Base-by-base conservation (phyloP, 73 alveolate species). In the Urostyla sp. region DNA sequence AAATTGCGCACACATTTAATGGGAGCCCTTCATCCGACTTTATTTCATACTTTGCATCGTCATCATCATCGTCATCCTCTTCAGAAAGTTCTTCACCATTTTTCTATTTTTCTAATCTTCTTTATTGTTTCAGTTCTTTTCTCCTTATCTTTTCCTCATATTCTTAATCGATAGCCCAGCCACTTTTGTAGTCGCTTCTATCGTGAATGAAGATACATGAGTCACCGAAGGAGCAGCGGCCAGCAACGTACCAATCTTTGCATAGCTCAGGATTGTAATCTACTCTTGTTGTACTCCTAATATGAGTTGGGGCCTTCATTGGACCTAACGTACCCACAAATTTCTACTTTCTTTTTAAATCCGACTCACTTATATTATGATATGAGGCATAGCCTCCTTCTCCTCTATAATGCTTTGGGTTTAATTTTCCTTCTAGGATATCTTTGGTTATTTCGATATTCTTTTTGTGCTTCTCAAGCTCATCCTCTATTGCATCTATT, bases 181-280 rank as follows among this genome's bases (percentile, higher is more conserved):
- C 99, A 16, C 87, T 40, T 56, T 96, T 94, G 72, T 92, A 96
- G 75, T 96, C 98, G 63, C 97, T 82, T 80, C 99, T 87, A 81
- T 96, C 99, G 91, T 96, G 99, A 28, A 96, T 80, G 60, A 95
- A 96, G 20, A 90, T 66, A 63, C 99, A 96, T 27, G 96, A 73
- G 49, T 96, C 99, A 40, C 99, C 99, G 75, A 88, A 96, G 15
- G 96, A 95, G 72, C 99, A 96, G 72, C 89, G 87, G 24, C 99
- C 99, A 0, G 98, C 85, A 54, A 90, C 98, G 80, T 90, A 90
- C 63, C 73, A 96, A 82, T 94, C 99, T 91, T 96, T 96, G 58
- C 99, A 96, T 16, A 93, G 60, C 67, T 95, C 98, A 2, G 98
- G 95, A 59, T 92, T 85, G 72, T 95, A 95, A 80, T 96, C 99